phyloP scores from a whole-genome alignment of 805 yeast species.

The Candida andamanensis region DNA sequence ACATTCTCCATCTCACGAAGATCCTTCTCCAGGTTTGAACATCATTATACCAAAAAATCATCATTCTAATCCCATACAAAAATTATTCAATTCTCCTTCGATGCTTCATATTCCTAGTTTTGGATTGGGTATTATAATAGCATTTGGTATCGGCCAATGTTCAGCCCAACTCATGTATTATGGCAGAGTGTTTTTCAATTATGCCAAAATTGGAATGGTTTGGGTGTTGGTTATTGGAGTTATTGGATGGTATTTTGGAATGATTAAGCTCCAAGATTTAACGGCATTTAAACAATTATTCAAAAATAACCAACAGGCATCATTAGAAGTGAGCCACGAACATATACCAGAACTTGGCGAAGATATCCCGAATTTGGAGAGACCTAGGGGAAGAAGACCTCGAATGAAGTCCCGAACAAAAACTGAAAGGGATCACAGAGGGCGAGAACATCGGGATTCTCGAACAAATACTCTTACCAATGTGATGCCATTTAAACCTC shows the following conservation, averaged over 20 bases:
- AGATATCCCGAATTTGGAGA: background rate
- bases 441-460: slow-evolving; percentile 2
- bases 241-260: slow-evolving; percentile 27
- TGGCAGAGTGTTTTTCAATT: slow-evolving; percentile 13
- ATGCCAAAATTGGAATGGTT: slow-evolving; percentile 19
- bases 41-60: slow-evolving; percentile 3
- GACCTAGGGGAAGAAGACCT: slow-evolving; percentile 1
- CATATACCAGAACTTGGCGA: no score
- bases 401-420: slow-evolving; percentile 3
- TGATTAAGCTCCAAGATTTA: slow-evolving; percentile 11
- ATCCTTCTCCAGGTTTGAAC: slow-evolving; percentile 6
- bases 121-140: slow-evolving; percentile 20
- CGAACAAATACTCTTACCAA: slow-evolving; percentile 17
- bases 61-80: background rate
- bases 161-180: slow-evolving; percentile 19
- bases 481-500: slow-evolving; percentile 19
- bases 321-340: background rate
- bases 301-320: background rate
- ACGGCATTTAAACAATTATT: background rate
- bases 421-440: slow-evolving; percentile 4
- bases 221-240: slow-evolving; percentile 22
- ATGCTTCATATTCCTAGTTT: slow-evolving; percentile 24
- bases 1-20: no score
- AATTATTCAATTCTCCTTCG: slow-evolving; percentile 2
- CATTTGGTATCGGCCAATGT: slow-evolving; percentile 17